Conservation (phyloP, 768 basidiomycete species). For the Mycena crocata region DNA sequence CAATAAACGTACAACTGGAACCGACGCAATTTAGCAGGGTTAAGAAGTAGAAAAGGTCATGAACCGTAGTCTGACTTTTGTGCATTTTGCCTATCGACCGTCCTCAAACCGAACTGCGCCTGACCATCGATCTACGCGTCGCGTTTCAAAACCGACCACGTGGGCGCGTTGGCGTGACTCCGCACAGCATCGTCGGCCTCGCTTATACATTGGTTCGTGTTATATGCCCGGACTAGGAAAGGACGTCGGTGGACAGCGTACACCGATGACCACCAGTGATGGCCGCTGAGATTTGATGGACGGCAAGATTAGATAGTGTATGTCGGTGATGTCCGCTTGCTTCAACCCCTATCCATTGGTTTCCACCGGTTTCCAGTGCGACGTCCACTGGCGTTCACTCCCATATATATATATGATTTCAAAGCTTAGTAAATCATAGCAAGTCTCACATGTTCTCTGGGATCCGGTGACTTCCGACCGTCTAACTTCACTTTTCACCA, state of each 20-base stretch:
- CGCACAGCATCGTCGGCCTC: too few relatives aligned
- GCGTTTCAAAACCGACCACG: too few relatives aligned
- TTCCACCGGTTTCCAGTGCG: neutral
- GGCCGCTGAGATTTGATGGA: neutral
- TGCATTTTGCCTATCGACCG: too few relatives aligned
- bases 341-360: neutral
- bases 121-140: too few relatives aligned
- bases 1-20: too few relatives aligned
- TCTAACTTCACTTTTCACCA: neutral
- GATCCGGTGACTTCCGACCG: neutral
- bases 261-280: neutral
- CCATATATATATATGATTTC: neutral
- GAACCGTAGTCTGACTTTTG: too few relatives aligned
- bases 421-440: neutral
- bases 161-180: too few relatives aligned
- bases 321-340: neutral
- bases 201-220: neutral
- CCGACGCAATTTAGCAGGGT: too few relatives aligned
- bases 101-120: too few relatives aligned
- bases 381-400: neutral
- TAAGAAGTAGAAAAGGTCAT: too few relatives aligned
- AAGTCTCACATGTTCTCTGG: neutral
- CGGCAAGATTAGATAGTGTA: neutral
- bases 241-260: neutral
- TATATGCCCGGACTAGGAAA: neutral